These are phyloP conservation scores for Plasmodium vinckei DNA, from an alignment of 169 alveolate genomes.

Conservation along the genomic window DNA sequence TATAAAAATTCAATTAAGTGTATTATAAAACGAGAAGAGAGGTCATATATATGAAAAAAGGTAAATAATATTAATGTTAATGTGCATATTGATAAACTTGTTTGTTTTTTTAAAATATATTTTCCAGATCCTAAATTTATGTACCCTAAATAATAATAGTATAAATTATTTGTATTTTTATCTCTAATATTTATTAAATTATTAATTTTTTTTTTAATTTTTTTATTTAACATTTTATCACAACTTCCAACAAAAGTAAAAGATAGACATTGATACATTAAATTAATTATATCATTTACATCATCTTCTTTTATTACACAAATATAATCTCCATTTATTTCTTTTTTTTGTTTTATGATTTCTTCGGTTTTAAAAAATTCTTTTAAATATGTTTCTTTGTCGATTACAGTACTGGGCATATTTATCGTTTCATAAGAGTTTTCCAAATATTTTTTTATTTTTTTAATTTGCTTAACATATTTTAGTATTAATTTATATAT, in stretches of 20 bases:
- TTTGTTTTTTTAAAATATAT: constrained; percentile 59
- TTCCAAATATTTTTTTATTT: constrained; percentile 38
- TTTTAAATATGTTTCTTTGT: constrained; percentile 13
- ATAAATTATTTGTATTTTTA: constrained; percentile 61
- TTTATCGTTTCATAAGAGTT: constrained; percentile 5
- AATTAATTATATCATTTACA: constrained; percentile 37
- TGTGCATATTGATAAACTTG: constrained; percentile 41
- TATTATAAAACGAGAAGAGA: constrained; percentile 51
- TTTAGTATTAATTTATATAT: constrained; percentile 42
- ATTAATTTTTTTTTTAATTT: constrained; percentile 68
- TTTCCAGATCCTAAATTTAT: constrained; percentile 76
- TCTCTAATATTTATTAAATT: constrained; percentile 30
- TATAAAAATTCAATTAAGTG: constrained; percentile 60
- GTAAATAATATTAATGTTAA: constrained; percentile 52
- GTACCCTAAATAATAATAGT: constrained; percentile 73
- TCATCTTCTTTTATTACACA: constrained; percentile 66
- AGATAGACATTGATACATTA: constrained; percentile 68
- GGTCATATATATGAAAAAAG: constrained; percentile 64
- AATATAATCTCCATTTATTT: constrained; percentile 4
- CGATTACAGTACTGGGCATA: background rate
- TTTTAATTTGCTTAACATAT: constrained; percentile 67
- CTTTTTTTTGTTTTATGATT: background rate
- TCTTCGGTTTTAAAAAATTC: background rate
- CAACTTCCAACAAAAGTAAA: constrained; percentile 73
- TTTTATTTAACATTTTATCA: constrained; percentile 56